phyloP scores from a whole-genome alignment of 441 rosid genomes.

The Populus hybrid region DNA sequence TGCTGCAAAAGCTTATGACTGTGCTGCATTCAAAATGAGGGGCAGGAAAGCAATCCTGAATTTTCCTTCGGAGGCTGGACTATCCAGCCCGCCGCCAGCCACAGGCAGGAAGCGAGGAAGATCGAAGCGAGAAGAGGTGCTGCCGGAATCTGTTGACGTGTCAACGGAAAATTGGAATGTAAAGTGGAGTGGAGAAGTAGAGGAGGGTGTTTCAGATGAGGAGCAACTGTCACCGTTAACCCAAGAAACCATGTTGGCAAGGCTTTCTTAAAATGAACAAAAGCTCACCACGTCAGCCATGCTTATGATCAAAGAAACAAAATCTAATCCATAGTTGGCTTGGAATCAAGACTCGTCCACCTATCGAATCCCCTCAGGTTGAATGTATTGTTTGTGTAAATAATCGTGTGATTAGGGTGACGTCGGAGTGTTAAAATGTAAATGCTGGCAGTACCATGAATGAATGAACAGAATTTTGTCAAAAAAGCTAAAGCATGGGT shows the following conservation, averaged over 20 bases:
- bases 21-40: slow-evolving; percentile 79
- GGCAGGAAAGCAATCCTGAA: slow-evolving; percentile 82
- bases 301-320: neutral
- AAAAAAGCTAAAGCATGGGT: too few species aligned
- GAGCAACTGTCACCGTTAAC: slow-evolving; percentile 10
- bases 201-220: slow-evolving; percentile 5
- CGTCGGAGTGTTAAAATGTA: neutral
- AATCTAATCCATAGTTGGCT: too few species aligned
- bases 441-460: neutral
- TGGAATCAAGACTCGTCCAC: too few species aligned
- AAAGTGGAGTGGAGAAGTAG: neutral
- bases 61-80: slow-evolving; percentile 77
- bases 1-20: slow-evolving; percentile 91
- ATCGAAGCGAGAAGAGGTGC: slow-evolving; percentile 17
- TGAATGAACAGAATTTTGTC: neutral
- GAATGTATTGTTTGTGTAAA: neutral
- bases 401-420: neutral
- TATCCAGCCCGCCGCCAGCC: slow-evolving; percentile 37
- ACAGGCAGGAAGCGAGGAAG: slow-evolving; percentile 50
- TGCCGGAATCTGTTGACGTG: slow-evolving; percentile 6
- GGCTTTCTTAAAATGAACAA: neutral
- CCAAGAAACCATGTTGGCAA: neutral
- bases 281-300: neutral
- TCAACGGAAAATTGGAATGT: slow-evolving; percentile 12
- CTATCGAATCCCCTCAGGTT: too few species aligned